These are phyloP conservation scores for Monilinia fructigena DNA, from an alignment of 2,329 filamentous ascomycete genomes.

Conservation along the genomic window DNA sequence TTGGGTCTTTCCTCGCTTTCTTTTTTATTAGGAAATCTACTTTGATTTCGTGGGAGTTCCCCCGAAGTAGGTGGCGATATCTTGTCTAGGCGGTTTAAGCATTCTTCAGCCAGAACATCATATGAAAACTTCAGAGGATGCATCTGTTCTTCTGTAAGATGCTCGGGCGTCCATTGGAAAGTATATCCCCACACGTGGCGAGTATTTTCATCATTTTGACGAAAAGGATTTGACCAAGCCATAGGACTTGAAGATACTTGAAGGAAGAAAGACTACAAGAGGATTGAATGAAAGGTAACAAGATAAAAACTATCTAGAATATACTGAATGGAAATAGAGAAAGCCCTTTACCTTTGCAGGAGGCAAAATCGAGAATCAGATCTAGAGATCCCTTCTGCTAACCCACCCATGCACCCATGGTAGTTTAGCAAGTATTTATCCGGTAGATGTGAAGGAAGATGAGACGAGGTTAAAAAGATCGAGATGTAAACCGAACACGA, in stretches of 20 bases:
- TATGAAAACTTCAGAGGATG: slow-evolving; percentile 63
- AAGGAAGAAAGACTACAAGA: background rate
- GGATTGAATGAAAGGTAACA: background rate
- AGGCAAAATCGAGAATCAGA: background rate
- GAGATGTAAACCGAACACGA: no score
- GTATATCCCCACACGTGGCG: slow-evolving; percentile 57
- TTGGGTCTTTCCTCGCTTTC: slow-evolving; percentile 31
- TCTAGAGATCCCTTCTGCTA: background rate
- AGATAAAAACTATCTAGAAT: no score
- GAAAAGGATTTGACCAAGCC: slow-evolving; percentile 29
- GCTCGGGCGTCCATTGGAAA: slow-evolving; percentile 67
- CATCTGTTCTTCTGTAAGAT: slow-evolving; percentile 59
- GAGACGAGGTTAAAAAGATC: no score
- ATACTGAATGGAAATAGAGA: background rate
- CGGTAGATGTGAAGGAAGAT: no score
- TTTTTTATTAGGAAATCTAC: slow-evolving; percentile 43
- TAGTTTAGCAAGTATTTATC: background rate
- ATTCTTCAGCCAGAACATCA: slow-evolving; percentile 66
- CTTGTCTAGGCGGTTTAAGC: slow-evolving; percentile 60
- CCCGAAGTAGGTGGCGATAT: slow-evolving; percentile 50
- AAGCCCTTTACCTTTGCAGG: background rate
- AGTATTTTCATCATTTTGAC: slow-evolving; percentile 32
- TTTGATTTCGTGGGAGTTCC: slow-evolving; percentile 31
- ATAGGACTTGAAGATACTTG: background rate
- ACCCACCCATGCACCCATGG: background rate